Conservation (phyloP, 2,329 filamentous ascomycete genomes). For the Fusarium armeniacum region DNA sequence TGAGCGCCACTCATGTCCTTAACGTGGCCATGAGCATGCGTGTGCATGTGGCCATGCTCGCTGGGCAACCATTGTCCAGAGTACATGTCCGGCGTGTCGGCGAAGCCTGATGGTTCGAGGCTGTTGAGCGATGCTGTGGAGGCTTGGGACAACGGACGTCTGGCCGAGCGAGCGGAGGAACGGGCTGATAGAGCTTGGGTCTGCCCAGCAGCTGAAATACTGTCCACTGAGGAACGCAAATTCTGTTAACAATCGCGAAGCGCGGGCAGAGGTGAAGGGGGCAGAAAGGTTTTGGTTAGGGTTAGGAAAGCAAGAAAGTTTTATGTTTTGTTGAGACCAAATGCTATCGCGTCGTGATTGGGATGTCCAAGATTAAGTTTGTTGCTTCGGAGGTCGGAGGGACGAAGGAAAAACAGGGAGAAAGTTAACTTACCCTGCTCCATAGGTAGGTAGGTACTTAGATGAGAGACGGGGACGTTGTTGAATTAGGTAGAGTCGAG, state of each 20-base stretch:
- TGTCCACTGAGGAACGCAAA: slow-evolving; percentile 43
- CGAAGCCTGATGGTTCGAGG: slow-evolving; percentile 63
- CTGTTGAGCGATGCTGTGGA: slow-evolving; percentile 71
- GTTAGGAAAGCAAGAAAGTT: slow-evolving; percentile 3
- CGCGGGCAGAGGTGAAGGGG: slow-evolving; percentile 27
- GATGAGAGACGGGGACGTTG: slow-evolving; percentile 45
- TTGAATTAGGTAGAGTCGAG: slow-evolving; percentile 48
- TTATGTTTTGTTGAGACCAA: slow-evolving; percentile 15
- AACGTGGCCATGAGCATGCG: slow-evolving; percentile 54
- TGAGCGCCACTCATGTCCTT: slow-evolving; percentile 62
- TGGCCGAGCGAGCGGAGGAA: slow-evolving; percentile 59
- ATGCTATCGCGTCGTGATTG: slow-evolving; percentile 4
- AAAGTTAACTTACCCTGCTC: slow-evolving; percentile 56
- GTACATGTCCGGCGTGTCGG: slow-evolving; percentile 62
- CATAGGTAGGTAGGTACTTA: slow-evolving; percentile 48
- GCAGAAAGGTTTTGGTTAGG: background rate
- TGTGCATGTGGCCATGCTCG: slow-evolving; percentile 47
- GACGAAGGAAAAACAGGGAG: slow-evolving; percentile 33
- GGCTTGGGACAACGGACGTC: slow-evolving; percentile 67
- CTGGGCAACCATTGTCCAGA: slow-evolving; percentile 65
- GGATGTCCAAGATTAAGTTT: slow-evolving; percentile 10
- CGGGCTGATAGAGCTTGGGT: slow-evolving; percentile 51
- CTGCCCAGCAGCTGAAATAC: slow-evolving; percentile 46
- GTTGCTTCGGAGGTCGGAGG: slow-evolving; percentile 30
- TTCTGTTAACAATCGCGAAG: slow-evolving; percentile 37